Evolutionary conservation across 2,329 filamentous ascomycete genomes (phyloP), one percentile per base, ranked within the genome.

Genomic region (Dissoconium aciculare): DNA sequence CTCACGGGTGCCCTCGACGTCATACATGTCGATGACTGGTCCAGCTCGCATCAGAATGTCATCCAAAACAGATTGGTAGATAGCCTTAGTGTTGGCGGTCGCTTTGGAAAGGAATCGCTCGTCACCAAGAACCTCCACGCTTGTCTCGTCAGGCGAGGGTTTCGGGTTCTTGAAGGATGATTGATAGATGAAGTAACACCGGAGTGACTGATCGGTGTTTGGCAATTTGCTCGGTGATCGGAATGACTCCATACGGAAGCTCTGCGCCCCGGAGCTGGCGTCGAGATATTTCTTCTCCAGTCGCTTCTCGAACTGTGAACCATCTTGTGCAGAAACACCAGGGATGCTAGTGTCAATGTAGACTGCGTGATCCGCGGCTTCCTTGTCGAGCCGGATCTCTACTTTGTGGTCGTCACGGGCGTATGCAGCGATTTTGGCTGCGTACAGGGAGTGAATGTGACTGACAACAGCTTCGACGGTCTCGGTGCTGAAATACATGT

Each of bases 131-230:
- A 87, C 68, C 46, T 94, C 83, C 39, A 98, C 71, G 44, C 82
- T 74, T 17, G 83, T 93, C 66, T 95, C 89, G 31, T 74, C 71
- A 9, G 75, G 72, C 31, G 55, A 56, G 0, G 85, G 81, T 40
- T 74, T 74, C 5, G 78, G 64, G 47, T 87, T 73, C 44, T 73
- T 74, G 58, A 95, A 98, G 51, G 79, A 74, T 58, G 87, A 93
- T 58, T 93, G 82, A 65, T 98, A 98, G 45, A 98, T 84, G 54
- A 98, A 98, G 64, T 98, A 98, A 65, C 89, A 98, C 39, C 89
- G 79, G 33, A 98, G 66, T 32, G 87, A 82, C 35, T 87, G 75
- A 50, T 84, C 78, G 34, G 27, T 78, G 75, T 37, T 71, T 69
- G 81, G 81, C 25, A 95, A 66, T 17, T 77, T 73, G 39, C 79